Evolutionary conservation across 441 rosid genomes (phyloP).

Genomic region (Corymbia citriodora): DNA sequence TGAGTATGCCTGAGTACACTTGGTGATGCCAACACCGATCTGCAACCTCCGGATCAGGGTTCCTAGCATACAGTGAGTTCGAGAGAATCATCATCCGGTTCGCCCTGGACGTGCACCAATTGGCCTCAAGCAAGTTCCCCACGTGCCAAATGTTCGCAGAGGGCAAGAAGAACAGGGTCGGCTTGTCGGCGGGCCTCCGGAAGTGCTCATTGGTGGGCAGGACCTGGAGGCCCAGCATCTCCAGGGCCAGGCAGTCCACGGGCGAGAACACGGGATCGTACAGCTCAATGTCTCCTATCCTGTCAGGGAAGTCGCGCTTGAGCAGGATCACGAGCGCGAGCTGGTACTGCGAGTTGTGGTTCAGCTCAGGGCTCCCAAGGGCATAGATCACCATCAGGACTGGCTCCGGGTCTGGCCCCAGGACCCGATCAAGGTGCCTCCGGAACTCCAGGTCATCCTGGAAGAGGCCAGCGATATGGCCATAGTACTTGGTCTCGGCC

Average conservation of each 20-base stretch:
- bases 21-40: not conserved
- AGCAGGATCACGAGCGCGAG: not conserved
- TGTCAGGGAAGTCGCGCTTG: not conserved
- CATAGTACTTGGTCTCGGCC: not conserved
- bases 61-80: not conserved
- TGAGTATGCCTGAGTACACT: not conserved
- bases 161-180: not conserved
- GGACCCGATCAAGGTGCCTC: not conserved
- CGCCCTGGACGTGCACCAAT: not conserved
- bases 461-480: not conserved
- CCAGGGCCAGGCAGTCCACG: not conserved
- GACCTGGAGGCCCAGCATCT: not conserved
- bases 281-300: not conserved
- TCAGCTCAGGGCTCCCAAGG: not conserved
- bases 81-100: not conserved
- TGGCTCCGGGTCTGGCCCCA: not conserved
- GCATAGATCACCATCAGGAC: not conserved
- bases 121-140: not conserved
- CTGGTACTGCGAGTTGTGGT: not conserved
- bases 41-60: not conserved
- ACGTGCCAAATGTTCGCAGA: not conserved
- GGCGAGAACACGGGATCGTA: not conserved
- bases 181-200: not conserved
- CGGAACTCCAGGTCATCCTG: not conserved
- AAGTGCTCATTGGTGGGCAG: not conserved